Evolutionary conservation across 2,329 filamentous ascomycete genomes (phyloP), one percentile per base, ranked within the genome.

Genomic region (Hypoxylon sp.): DNA sequence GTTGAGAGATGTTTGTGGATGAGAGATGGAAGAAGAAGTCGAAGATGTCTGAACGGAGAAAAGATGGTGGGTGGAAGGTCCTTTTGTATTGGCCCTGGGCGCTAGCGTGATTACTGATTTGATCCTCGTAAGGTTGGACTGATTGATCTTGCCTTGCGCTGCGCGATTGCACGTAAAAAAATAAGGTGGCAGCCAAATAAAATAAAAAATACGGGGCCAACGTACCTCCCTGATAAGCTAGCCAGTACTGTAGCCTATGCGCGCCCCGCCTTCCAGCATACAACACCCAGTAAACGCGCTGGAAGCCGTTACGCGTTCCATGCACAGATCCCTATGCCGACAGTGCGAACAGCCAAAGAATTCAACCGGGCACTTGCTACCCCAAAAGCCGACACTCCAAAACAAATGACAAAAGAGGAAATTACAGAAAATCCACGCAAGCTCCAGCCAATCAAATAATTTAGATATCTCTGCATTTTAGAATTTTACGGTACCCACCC

Each of bases 51-150:
- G 80, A 43, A 79, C 81, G 78, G 76, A 78, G 79, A 77, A 78
- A 76, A 78, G 76, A 79, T 80, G 80, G 76, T 81, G 83, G 79
- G 83, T 84, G 85, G 85, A 83, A 82, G 79, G 78, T 81, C 82
- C 80, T 87, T 88, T 87, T 88, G 86, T 89, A 89, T 83, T 86
- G 84, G 81, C 83, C 82, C 85, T 83, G 84, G 79, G 78, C 79
- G 77, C 78, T 80, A 81, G 80, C 80, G 80, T 79, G 75, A 79
- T 84, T 88, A 86, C 87, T 89, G 87, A 89, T 89, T 87, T 78
- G 72, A 72, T 69, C 68, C 70, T 69, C 65, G 62, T 57, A 64
- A 68, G 65, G 64, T 67, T 64, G 43, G 51, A 68, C 59, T 68
- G 70, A 67, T 72, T 73, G 72, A 74, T 72, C 72, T 65, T 74